These are phyloP conservation scores for Debaryomyces nepalensis DNA, from an alignment of 1,139 yeast species.

Conservation along the genomic window DNA sequence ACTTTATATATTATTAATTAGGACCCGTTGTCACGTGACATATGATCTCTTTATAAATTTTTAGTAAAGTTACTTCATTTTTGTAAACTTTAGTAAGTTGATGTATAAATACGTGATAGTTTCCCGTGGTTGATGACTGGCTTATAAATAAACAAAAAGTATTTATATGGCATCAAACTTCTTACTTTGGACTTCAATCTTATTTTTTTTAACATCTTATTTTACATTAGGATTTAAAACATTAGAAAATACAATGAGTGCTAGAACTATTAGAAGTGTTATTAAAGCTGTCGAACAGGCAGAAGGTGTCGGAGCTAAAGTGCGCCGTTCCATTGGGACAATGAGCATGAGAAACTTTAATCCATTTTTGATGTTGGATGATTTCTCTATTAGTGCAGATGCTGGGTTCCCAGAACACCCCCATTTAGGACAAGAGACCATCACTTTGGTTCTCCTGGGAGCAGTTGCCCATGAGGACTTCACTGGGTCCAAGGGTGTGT, in stretches of 20 bases:
- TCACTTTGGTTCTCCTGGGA: constrained; percentile 75
- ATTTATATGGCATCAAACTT: constrained; percentile 2
- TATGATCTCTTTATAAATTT: constrained; percentile 2
- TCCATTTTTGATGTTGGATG: constrained; percentile 86
- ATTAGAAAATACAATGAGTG: constrained; percentile 12
- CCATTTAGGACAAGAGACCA: constrained; percentile 89
- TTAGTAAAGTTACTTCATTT: constrained; percentile 2
- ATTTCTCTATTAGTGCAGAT: constrained; percentile 53
- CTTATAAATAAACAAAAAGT: background rate
- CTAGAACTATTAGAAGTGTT: constrained; percentile 61
- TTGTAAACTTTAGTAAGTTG: constrained; percentile 3
- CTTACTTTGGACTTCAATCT: background rate
- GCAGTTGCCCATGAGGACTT: constrained; percentile 90
- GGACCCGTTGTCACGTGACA: constrained; percentile 1
- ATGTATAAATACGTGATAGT: constrained; percentile 2
- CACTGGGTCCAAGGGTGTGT: constrained; percentile 79
- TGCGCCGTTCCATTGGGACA: constrained; percentile 81
- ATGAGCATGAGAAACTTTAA: constrained; percentile 69
- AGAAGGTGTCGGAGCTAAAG: constrained; percentile 89
- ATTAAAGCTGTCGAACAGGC: constrained; percentile 73
- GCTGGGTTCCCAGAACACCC: constrained; percentile 97
- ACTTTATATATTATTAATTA: background rate
- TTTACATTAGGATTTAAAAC: constrained; percentile 7
- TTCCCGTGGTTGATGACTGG: background rate
- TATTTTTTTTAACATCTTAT: constrained; percentile 6